Evolutionary conservation across 768 basidiomycete species (phyloP).

Genomic region (Scleroderma citrinum): DNA sequence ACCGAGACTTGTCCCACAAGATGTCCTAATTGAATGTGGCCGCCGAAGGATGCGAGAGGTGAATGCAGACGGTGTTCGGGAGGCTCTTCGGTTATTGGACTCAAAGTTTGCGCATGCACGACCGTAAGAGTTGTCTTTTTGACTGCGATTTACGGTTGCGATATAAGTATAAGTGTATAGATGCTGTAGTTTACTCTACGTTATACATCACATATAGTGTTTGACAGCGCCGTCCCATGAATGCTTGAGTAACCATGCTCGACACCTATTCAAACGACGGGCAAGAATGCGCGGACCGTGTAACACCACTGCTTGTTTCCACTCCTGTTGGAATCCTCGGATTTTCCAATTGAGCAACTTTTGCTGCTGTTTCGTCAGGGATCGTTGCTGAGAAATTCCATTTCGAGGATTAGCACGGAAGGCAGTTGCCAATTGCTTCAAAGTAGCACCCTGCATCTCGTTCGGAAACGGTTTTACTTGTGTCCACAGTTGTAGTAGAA

Average conservation of each 20-base stretch:
- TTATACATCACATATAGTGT: neutral
- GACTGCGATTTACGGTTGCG: neutral
- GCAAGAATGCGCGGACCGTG: neutral
- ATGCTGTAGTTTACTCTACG: neutral
- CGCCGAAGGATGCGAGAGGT: conserved; percentile 59
- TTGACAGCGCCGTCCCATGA: neutral
- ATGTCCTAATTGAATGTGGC: conserved; percentile 59
- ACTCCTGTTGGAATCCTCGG: conserved; percentile 20
- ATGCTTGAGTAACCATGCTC: neutral
- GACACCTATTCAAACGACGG: neutral
- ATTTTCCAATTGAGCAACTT: conserved; percentile 36
- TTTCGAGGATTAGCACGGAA: conserved; percentile 38
- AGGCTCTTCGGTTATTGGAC: conserved; percentile 72
- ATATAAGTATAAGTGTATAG: neutral
- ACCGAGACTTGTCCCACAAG: conserved; percentile 53
- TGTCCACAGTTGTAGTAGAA: conserved; percentile 61
- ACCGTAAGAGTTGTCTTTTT: conserved; percentile 7
- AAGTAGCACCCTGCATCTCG: conserved; percentile 36
- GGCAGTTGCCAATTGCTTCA: conserved; percentile 39
- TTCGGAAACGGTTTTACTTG: conserved; percentile 57
- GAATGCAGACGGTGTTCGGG: conserved; percentile 63
- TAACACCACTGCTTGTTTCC: conserved; percentile 12
- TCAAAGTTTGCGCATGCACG: conserved; percentile 44
- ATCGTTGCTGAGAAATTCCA: conserved; percentile 10
- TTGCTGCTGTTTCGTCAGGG: conserved; percentile 28